A percentile compares a stretch with the other conserved stretches of the same genome.
phyloP scores from a whole-genome alignment of 2,329 filamentous ascomycete genomes.

The Colletotrichum lindemuthianum region DNA sequence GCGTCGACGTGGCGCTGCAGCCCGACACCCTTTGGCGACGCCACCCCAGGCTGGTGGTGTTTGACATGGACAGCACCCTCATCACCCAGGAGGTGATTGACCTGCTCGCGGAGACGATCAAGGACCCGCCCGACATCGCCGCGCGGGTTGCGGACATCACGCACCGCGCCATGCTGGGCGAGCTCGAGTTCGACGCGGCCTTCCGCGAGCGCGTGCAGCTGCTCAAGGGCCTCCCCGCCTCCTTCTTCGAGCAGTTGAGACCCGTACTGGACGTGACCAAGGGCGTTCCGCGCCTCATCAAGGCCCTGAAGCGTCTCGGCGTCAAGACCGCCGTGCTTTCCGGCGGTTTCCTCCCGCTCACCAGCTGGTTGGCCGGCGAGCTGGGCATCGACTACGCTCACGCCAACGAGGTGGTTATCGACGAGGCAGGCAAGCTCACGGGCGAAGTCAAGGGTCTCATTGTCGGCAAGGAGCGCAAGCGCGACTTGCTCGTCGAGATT shows the following conservation, averaged over 20 bases:
- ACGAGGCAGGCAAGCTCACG: conserved; percentile 69
- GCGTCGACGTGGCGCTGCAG: conserved; percentile 85
- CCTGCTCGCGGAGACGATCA: conserved; percentile 84
- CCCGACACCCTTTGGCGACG: conserved; percentile 77
- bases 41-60: conserved; percentile 88
- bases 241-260: conserved; percentile 82
- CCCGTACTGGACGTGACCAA: conserved; percentile 81
- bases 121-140: conserved; percentile 75
- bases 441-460: conserved; percentile 78
- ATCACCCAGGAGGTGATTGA: conserved; percentile 99
- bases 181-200: conserved; percentile 89
- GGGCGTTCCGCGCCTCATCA: conserved; percentile 80
- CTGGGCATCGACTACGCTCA: conserved; percentile 88
- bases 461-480: conserved; percentile 80
- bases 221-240: conserved; percentile 80
- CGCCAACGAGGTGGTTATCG: conserved; percentile 84
- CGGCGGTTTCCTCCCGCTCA: conserved; percentile 90
- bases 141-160: conserved; percentile 89
- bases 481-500: conserved; percentile 76
- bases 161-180: conserved; percentile 92
- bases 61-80: conserved; percentile 98
- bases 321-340: conserved; percentile 91
- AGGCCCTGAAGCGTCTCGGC: conserved; percentile 79
- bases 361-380: conserved; percentile 82
- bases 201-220: conserved; percentile 84